Conservation (phyloP, 495 filamentous ascomycete genomes). For the Pyrenula aspistea region DNA sequence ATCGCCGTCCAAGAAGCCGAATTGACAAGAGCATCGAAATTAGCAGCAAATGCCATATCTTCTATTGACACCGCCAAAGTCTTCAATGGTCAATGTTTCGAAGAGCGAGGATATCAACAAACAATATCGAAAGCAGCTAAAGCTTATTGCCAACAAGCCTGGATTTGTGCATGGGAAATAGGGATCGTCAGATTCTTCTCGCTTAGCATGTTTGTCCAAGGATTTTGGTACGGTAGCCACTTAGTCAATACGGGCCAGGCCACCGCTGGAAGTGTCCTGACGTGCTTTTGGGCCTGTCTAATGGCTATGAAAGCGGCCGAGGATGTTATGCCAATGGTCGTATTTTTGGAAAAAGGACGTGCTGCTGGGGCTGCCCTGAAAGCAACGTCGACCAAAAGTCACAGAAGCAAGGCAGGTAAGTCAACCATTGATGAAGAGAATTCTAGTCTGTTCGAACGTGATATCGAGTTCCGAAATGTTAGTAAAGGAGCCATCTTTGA, state of each 20-base stretch:
- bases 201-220: constrained; percentile 73
- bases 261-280: constrained; percentile 60
- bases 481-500: constrained; percentile 12
- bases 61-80: constrained; percentile 82
- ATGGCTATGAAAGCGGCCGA: constrained; percentile 65
- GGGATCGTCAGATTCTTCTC: constrained; percentile 62
- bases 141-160: constrained; percentile 56
- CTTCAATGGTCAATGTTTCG: constrained; percentile 65
- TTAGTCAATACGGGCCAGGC: constrained; percentile 44
- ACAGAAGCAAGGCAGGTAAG: constrained; percentile 12
- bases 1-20: constrained; percentile 59
- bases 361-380: constrained; percentile 53
- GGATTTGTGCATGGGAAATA: constrained; percentile 55
- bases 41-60: constrained; percentile 52
- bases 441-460: constrained; percentile 41
- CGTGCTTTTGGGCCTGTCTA: constrained; percentile 74
- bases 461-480: constrained; percentile 61
- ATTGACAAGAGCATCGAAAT: constrained; percentile 60
- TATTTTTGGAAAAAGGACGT: constrained; percentile 68
- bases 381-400: constrained; percentile 21
- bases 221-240: constrained; percentile 78
- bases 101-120: constrained; percentile 49
- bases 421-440: constrained; percentile 11
- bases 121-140: constrained; percentile 46
- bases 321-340: constrained; percentile 58